Conservation (phyloP, 1,284 basidiomycete genomes). For the Polyporus tsugae region DNA sequence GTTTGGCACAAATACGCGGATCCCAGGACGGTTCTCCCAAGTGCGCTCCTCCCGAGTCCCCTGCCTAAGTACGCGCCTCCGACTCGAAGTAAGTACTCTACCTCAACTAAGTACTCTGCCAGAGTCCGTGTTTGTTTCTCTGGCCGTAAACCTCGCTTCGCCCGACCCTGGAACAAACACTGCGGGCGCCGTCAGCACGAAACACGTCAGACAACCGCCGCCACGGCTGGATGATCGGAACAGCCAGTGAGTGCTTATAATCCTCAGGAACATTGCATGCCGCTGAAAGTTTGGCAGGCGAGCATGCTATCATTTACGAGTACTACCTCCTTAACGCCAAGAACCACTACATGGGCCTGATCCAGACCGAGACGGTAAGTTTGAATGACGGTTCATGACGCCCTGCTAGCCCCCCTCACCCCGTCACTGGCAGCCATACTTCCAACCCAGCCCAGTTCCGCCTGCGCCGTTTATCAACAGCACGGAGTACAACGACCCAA, state of each 20-base stretch:
- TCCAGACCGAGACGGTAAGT: conserved; percentile 74
- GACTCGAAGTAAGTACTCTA: too few species aligned
- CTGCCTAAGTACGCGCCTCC: too few species aligned
- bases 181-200: too few species aligned
- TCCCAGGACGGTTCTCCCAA: too few species aligned
- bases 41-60: too few species aligned
- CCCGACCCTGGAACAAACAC: too few species aligned
- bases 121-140: too few species aligned
- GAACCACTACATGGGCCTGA: conserved; percentile 76
- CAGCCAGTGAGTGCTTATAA: conserved; percentile 39
- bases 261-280: not conserved
- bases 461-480: conserved; percentile 64
- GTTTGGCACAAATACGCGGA: too few species aligned
- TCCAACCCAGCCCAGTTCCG: conserved; percentile 66
- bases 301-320: conserved; percentile 75
- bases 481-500: conserved; percentile 63
- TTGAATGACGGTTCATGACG: not conserved
- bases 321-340: conserved; percentile 68
- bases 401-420: not conserved
- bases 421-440: conserved; percentile 49
- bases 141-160: too few species aligned
- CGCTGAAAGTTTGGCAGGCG: conserved; percentile 46
- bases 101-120: too few species aligned
- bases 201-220: too few species aligned
- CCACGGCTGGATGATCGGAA: conserved; percentile 83